These are phyloP conservation scores for Hemerocallis citrina DNA, from an alignment of 106 monocot genomes.

Conservation along the genomic window DNA sequence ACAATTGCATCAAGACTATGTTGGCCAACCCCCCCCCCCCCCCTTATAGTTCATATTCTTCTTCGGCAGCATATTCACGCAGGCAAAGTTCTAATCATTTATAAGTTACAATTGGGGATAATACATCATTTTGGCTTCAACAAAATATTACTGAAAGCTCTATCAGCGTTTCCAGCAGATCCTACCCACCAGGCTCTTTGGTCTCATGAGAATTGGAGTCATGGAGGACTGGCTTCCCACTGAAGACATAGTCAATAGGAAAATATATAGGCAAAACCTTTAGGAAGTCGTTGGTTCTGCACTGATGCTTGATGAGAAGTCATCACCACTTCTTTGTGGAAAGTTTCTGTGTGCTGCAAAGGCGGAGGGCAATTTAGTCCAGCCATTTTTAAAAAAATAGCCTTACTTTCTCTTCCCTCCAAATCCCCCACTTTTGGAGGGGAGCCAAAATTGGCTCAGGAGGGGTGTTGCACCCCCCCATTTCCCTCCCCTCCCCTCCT, in stretches of 20 bases:
- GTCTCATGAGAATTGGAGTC: constrained; percentile 35
- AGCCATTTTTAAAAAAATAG: too few relatives aligned
- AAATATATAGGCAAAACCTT: constrained; percentile 87
- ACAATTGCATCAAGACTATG: not conserved
- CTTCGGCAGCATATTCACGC: not conserved
- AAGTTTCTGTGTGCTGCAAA: constrained; percentile 40
- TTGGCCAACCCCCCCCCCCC: constrained; percentile 1
- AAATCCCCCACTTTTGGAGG: too few relatives aligned
- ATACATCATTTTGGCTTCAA: not conserved
- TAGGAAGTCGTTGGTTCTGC: constrained; percentile 77
- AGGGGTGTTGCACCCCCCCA: too few relatives aligned
- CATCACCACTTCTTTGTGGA: constrained; percentile 81
- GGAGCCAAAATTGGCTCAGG: too few relatives aligned
- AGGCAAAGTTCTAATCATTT: not conserved
- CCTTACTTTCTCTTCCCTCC: too few relatives aligned
- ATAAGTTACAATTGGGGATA: not conserved
- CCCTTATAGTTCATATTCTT: constrained; percentile 1
- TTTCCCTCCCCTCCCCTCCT: too few relatives aligned
- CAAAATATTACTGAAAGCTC: not conserved
- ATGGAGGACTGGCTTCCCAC: constrained; percentile 27
- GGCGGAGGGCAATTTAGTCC: too few relatives aligned
- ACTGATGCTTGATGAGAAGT: constrained; percentile 79
- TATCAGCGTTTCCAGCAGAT: not conserved
- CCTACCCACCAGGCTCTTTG: constrained; percentile 61
- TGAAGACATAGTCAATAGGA: constrained; percentile 55